phyloP scores from a whole-genome alignment of 805 yeast species.

The Saccharomycopsis schoenii region DNA sequence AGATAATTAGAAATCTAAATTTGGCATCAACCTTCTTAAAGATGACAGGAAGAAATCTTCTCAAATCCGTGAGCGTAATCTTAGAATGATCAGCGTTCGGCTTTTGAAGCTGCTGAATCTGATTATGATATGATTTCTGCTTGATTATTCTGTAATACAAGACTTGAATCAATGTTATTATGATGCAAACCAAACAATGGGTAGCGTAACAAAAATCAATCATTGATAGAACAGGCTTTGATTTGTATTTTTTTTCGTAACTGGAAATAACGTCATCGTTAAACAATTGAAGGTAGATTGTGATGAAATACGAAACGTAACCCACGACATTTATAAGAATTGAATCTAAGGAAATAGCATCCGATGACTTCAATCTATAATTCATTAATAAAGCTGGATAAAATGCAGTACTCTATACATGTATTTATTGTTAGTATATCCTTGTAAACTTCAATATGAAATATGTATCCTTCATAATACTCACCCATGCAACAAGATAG shows the following conservation, averaged over 20 bases:
- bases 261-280: constrained; percentile 12
- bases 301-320: constrained; percentile 15
- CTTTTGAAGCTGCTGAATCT: not conserved
- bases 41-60: constrained; percentile 1
- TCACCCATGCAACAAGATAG: not conserved
- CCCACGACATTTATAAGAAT: constrained; percentile 14
- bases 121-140: constrained; percentile 8
- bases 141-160: constrained; percentile 15
- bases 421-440: not conserved
- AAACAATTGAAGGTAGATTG: constrained; percentile 15
- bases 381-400: constrained; percentile 17
- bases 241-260: constrained; percentile 12
- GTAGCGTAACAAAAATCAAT: constrained; percentile 16
- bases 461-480: not conserved
- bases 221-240: constrained; percentile 17
- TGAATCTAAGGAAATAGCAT: constrained; percentile 16
- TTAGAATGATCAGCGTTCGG: not conserved
- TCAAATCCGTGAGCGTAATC: not conserved
- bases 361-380: constrained; percentile 14
- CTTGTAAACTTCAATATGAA: not conserved
- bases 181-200: constrained; percentile 14
- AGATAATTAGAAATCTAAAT: constrained; percentile 9
- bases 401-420: constrained; percentile 15
- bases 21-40: constrained; percentile 3
- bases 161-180: constrained; percentile 13